Evolutionary conservation across 1,139 yeast genomes (phyloP).

Genomic region (Pichia sp.): DNA sequence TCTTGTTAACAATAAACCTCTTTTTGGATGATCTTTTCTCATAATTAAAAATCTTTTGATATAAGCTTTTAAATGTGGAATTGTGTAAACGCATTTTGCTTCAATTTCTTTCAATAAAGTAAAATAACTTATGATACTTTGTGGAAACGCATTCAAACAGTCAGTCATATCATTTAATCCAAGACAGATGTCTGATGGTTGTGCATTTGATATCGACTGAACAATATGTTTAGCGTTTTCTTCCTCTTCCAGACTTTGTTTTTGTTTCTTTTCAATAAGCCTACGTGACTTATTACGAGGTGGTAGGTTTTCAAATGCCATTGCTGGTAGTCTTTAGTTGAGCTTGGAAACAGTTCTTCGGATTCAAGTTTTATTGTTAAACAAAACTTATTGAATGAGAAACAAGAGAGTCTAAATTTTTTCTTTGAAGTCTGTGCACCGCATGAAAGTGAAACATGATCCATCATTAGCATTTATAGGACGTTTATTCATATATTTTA

Average conservation of each 20-base stretch:
- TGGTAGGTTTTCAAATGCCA: conserved; percentile 37
- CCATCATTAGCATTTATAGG: too few species aligned
- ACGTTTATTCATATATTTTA: too few species aligned
- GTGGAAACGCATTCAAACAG: conserved; percentile 85
- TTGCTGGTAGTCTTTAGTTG: background rate
- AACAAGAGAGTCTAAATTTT: background rate
- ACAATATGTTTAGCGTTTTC: conserved; percentile 3
- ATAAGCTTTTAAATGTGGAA: conserved; percentile 58
- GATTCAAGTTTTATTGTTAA: background rate
- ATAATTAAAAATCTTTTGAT: conserved; percentile 51
- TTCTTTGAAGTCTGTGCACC: background rate
- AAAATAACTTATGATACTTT: conserved; percentile 75
- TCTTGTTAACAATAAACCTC: conserved; percentile 29
- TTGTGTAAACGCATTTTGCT: conserved; percentile 77
- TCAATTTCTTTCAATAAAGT: conserved; percentile 89
- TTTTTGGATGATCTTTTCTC: conserved; percentile 34
- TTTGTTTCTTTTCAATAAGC: conserved; percentile 32
- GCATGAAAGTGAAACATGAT: too few species aligned
- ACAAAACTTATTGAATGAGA: background rate
- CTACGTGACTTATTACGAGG: conserved; percentile 47
- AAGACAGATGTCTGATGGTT: conserved; percentile 47
- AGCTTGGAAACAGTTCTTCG: background rate
- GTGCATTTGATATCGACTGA: conserved; percentile 6
- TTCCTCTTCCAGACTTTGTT: conserved; percentile 17
- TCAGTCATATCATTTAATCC: conserved; percentile 90